phyloP scores from a whole-genome alignment of 2,329 filamentous ascomycete species.

The Arthrocladium fulminans region DNA sequence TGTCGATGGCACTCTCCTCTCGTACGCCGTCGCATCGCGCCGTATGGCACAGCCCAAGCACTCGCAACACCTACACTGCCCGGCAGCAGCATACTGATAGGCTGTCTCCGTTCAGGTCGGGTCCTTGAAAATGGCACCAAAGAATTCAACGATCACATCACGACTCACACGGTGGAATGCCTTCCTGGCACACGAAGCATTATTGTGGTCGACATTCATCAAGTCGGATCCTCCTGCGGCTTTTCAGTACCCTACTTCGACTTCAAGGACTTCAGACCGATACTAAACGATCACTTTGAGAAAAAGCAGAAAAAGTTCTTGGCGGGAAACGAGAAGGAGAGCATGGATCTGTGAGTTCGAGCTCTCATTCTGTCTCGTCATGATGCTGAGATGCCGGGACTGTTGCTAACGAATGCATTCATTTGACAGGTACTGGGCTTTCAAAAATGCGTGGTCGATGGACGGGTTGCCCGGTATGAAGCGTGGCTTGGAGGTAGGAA shows the following conservation, averaged over 20 bases:
- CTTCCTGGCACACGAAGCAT: constrained; percentile 49
- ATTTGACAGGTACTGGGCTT: constrained; percentile 43
- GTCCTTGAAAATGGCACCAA: constrained; percentile 53
- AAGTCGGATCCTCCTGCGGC: constrained; percentile 59
- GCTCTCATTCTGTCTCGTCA: background rate
- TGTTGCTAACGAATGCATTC: constrained; percentile 30
- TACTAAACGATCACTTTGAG: constrained; percentile 21
- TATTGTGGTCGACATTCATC: constrained; percentile 53
- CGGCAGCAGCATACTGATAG: too few species aligned
- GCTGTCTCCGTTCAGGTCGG: constrained; percentile 44
- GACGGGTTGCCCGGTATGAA: constrained; percentile 52
- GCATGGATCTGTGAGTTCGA: constrained; percentile 26
- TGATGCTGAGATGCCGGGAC: too few species aligned
- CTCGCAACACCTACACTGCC: too few species aligned
- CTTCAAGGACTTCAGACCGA: constrained; percentile 17
- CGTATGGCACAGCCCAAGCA: too few species aligned
- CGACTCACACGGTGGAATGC: constrained; percentile 37
- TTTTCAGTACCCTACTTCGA: constrained; percentile 43
- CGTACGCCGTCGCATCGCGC: too few species aligned
- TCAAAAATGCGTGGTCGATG: constrained; percentile 48
- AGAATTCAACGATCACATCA: constrained; percentile 38
- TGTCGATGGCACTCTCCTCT: background rate
- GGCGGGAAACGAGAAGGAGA: constrained; percentile 35
- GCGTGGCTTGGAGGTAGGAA: constrained; percentile 14
- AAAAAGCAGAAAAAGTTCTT: constrained; percentile 14